A percentile compares a stretch with the other conserved stretches of the same genome.
Conservation (phyloP, 192 early-diverging fungal genomes). For the Phycomyces nitens region DNA sequence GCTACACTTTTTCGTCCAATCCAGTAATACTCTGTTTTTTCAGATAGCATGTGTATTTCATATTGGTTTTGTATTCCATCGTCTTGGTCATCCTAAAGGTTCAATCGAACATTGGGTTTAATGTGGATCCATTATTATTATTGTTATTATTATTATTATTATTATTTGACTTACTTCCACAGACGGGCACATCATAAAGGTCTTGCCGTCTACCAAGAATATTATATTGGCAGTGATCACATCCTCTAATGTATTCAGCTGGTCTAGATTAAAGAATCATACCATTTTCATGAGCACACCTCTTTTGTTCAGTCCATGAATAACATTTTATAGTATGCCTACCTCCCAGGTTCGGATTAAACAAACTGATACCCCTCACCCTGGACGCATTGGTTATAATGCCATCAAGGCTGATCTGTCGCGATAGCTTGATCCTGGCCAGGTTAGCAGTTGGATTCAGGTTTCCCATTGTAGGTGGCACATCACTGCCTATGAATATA, state of each 20-base stretch:
- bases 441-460: not conserved
- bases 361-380: constrained; percentile 51
- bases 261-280: constrained; percentile 20
- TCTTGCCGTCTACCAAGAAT: constrained; percentile 62
- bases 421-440: constrained; percentile 36
- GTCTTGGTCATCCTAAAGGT: constrained; percentile 36
- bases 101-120: too few species aligned
- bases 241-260: constrained; percentile 32
- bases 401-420: constrained; percentile 51
- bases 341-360: constrained; percentile 33
- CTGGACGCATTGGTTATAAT: constrained; percentile 45
- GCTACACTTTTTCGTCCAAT: constrained; percentile 52
- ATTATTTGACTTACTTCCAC: constrained; percentile 32
- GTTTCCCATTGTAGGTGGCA: constrained; percentile 4
- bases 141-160: too few species aligned
- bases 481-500: constrained; percentile 23
- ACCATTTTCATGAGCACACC: not conserved
- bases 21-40: constrained; percentile 76
- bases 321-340: not conserved
- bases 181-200: constrained; percentile 59
- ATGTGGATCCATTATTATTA: too few species aligned
- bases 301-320: too few species aligned
- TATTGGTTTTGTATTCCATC: constrained; percentile 33
- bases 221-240: constrained; percentile 57
- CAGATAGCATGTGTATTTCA: constrained; percentile 49